Evolutionary conservation across 176 grass and related monocot species (phyloP), one percentile per base, ranked within the genome.

Genomic region (Pontederia paniculata): DNA sequence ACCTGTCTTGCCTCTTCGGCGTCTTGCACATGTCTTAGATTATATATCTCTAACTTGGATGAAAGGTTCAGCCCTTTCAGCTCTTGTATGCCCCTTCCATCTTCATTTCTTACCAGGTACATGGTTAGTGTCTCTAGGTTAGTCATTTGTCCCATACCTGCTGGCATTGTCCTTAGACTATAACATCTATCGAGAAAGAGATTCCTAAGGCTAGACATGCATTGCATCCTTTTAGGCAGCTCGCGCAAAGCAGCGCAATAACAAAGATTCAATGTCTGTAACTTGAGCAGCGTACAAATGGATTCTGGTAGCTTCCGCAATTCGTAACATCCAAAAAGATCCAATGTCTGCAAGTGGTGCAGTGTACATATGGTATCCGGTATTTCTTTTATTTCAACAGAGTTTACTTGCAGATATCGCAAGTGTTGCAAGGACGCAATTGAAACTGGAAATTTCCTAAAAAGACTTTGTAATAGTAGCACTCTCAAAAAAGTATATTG

Each of bases 1-100:
- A 44, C 63, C 0, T 63, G 5, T 50, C 12, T 65, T 5, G 75
- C 75, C 21, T 66, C 21, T 57, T 5, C 51, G 2, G 11, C 45
- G 44, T 52, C 15, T n/a, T 41, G 16, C 2, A 79, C 54, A 21
- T 48, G 23, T 9, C 31, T 43, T 23, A 73, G 31, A 53, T 49
- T 48, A 42, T 22, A 23, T 18, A 79, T 9, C 42, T 61, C 20
- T 10, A 79, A 48, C 21, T 1, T 6, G 9, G 48, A 59, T 55
- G 23, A 7, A 0, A 81, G 66, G 47, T 76, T 66, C 53, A 81
- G 54, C 3, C 49, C 18, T 18, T 67, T 53, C 9, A 81, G 11
- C 15, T 81, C 66, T 10, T 1, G 20, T 54, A 81, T 70, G 5
- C 57, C 23, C 23, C 60, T 65, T 15, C 48, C 44, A 16, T 49